phyloP scores from a whole-genome alignment of 2,329 filamentous ascomycete species.

The Talaromyces sp. region DNA sequence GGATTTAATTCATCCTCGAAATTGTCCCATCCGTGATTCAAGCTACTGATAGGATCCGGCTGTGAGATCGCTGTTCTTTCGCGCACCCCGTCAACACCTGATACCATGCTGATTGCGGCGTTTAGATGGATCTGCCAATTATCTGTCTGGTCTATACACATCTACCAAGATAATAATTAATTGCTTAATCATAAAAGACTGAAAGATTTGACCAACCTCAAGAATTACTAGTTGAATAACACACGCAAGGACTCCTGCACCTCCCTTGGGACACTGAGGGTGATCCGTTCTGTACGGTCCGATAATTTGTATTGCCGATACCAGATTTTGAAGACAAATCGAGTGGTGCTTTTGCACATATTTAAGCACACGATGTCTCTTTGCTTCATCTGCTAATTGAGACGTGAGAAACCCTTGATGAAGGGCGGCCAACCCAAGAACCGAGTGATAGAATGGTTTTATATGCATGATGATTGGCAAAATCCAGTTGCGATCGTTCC shows the following conservation, averaged over 20 bases:
- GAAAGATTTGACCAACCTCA: neutral
- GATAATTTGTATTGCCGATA: neutral
- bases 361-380: neutral
- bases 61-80: neutral
- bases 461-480: conserved; percentile 8
- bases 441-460: conserved; percentile 7
- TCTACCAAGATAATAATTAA: neutral
- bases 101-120: conserved; percentile 2
- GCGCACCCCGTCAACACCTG: neutral
- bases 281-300: neutral
- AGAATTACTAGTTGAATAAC: conserved; percentile 8
- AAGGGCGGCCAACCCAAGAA: neutral
- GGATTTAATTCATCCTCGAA: conserved; percentile 6
- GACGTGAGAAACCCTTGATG: conserved; percentile 7
- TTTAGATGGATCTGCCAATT: conserved; percentile 11
- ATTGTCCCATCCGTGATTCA: neutral
- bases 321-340: neutral
- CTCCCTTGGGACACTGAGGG: neutral
- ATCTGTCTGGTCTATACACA: conserved; percentile 8
- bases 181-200: neutral
- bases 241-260: conserved; percentile 5
- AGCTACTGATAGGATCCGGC: neutral
- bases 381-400: neutral
- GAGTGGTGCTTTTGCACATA: conserved; percentile 9
- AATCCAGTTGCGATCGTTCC: conserved; percentile 2